Base-by-base conservation (phyloP, 208 protist genomes). In the Ichthyophonus hoferi region DNA sequence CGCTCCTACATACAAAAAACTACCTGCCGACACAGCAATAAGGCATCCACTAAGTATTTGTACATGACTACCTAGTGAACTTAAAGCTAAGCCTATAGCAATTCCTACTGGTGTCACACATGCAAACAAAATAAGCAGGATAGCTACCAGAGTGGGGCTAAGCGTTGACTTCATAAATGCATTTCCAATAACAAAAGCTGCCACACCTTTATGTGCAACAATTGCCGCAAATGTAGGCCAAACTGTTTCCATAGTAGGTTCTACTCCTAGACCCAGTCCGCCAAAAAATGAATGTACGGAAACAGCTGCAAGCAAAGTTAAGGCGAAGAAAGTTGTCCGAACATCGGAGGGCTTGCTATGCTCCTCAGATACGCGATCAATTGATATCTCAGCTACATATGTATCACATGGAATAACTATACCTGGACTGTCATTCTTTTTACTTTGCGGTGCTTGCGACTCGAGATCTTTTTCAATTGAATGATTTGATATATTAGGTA, bases 271-370 rank as follows among this genome's bases (percentile, higher is more conserved):
- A 0, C 42, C 17, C 33, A 87, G 34, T 35, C 84, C 84, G 17
- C 12, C 84, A 87, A 87, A 87, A 78, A 87, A 79, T 42, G 84
- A 87, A 42, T 87, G 84, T 42, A 87, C 34, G 35, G 34, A 79
- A 34, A 87, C 41, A 3, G 58, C 42, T n/a, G 17, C 42, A 1
- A 87, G 50, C 1, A 87, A 58, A 39, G 14, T 7, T 33, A 87
- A 78, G 40, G 84, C 84, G 2, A 79, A 31, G 33, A 87, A 37
- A n/a, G 82, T 84, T 12, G 7, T 37, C 33, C n/a, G n/a, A n/a
- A n/a, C n/a, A n/a, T n/a, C n/a, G n/a, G n/a, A 84, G 12, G 2
- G 12, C 38, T 33, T 2, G 31, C 35, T 42, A 33, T 38, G 35
- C 79, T 7, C 42, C 42, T 84, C 39, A 24, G 7, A 24, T 37